phyloP scores from a whole-genome alignment of 176 grass and related monocot species.

The Zea luxurians region DNA sequence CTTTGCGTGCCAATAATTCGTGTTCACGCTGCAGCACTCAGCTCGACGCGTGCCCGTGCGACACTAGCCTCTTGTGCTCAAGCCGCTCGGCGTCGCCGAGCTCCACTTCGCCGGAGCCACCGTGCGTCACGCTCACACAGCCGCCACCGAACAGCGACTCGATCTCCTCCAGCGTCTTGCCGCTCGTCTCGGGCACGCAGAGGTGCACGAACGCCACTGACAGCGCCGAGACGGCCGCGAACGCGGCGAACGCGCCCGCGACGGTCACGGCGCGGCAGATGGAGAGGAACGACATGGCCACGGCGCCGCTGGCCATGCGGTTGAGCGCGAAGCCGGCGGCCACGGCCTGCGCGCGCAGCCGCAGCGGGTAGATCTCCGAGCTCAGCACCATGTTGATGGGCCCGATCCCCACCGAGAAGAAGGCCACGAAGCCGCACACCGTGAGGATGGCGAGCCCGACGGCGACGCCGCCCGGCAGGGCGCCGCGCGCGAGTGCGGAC shows the following conservation, averaged over 20 bases:
- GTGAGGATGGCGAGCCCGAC: slow-evolving; percentile 50
- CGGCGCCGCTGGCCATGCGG: slow-evolving; percentile 65
- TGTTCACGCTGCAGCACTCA: neutral
- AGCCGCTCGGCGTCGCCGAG: slow-evolving; percentile 49
- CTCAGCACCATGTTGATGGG: slow-evolving; percentile 74
- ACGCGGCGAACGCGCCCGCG: slow-evolving; percentile 57
- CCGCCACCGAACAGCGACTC: slow-evolving; percentile 50
- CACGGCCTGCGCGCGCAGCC: slow-evolving; percentile 74
- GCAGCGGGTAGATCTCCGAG: slow-evolving; percentile 73
- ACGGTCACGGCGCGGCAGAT: slow-evolving; percentile 52
- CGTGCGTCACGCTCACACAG: too few species aligned
- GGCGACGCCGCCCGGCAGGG: slow-evolving; percentile 37
- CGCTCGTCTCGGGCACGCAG: slow-evolving; percentile 72
- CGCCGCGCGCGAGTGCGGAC: slow-evolving; percentile 23
- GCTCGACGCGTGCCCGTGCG: neutral
- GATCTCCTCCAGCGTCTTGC: slow-evolving; percentile 75
- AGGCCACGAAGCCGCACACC: slow-evolving; percentile 73
- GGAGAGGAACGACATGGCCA: slow-evolving; percentile 83
- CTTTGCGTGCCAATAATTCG: neutral
- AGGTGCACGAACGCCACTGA: slow-evolving; percentile 65
- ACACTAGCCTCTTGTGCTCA: slow-evolving; percentile 22
- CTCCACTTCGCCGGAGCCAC: slow-evolving; percentile 31
- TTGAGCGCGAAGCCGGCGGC: slow-evolving; percentile 49
- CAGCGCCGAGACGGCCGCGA: slow-evolving; percentile 56
- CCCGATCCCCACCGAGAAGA: slow-evolving; percentile 78